Conservation (phyloP, 345 rosid species). For the Viola odorata region DNA sequence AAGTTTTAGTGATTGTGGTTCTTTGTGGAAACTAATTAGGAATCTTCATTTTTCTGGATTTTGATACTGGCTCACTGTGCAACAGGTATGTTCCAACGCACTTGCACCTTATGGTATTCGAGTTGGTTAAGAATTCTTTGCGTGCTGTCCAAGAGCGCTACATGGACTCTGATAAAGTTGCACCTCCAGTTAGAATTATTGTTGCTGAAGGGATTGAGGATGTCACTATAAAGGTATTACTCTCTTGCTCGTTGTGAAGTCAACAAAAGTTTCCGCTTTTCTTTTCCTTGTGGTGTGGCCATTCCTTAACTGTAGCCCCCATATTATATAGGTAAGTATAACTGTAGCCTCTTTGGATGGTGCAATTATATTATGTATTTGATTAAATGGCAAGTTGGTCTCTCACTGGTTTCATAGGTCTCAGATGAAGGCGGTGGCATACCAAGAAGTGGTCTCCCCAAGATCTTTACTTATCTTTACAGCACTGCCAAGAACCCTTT, state of each 20-base stretch:
- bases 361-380: neutral
- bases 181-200: slow-evolving; percentile 71
- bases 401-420: slow-evolving; percentile 41
- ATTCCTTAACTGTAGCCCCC: neutral
- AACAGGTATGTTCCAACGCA: slow-evolving; percentile 80
- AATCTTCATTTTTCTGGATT: neutral
- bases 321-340: neutral
- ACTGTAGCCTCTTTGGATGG: too few relatives aligned
- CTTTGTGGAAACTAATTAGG: neutral
- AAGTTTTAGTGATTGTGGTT: neutral
- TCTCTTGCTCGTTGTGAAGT: neutral
- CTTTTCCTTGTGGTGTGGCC: neutral
- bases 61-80: neutral
- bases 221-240: slow-evolving; percentile 76
- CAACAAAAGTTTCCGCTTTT: neutral
- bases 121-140: slow-evolving; percentile 90
- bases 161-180: slow-evolving; percentile 70
- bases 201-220: slow-evolving; percentile 97
- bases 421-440: slow-evolving; percentile 99
- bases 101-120: slow-evolving; percentile 92
- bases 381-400: neutral
- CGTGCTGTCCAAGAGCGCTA: slow-evolving; percentile 88
- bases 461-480: slow-evolving; percentile 91
- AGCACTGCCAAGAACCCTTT: slow-evolving; percentile 90
- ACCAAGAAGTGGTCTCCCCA: slow-evolving; percentile 93